Evolutionary conservation across 257 asterid species (phyloP).

Genomic region (Fraxinus pennsylvanica): DNA sequence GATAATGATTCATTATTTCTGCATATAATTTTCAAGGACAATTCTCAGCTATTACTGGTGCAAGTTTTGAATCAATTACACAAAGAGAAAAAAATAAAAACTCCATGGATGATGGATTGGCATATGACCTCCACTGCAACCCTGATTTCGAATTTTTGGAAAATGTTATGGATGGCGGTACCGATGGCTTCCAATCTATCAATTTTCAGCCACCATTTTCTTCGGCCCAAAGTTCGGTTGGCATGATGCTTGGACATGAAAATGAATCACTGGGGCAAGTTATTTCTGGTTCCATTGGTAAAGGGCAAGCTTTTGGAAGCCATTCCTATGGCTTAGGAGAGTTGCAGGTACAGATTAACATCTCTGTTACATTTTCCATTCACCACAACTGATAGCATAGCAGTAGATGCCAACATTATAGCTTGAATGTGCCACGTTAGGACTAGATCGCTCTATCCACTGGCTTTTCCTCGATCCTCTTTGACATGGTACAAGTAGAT

Average conservation of each 20-base stretch:
- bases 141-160: slow-evolving; percentile 60
- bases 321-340: slow-evolving; percentile 49
- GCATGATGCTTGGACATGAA: slow-evolving; percentile 48
- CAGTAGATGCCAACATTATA: neutral
- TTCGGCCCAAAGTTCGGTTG: slow-evolving; percentile 42
- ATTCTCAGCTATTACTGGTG: slow-evolving; percentile 47
- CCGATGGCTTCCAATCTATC: slow-evolving; percentile 44
- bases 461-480: neutral
- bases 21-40: slow-evolving; percentile 64
- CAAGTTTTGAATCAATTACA: slow-evolving; percentile 37
- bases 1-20: slow-evolving; percentile 25
- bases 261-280: slow-evolving; percentile 46
- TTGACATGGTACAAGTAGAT: neutral
- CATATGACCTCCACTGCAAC: slow-evolving; percentile 42
- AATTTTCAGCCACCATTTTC: slow-evolving; percentile 52
- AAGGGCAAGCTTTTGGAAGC: slow-evolving; percentile 41
- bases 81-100: slow-evolving; percentile 38
- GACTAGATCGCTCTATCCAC: neutral
- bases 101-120: slow-evolving; percentile 33
- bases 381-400: neutral
- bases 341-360: slow-evolving; percentile 63
- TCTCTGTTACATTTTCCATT: slow-evolving; percentile 4
- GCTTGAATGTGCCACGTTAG: neutral
- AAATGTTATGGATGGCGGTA: slow-evolving; percentile 45
- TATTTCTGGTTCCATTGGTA: slow-evolving; percentile 36